Evolutionary conservation across 441 rosid genomes (phyloP), one percentile per base, ranked within the genome.

Genomic region (Daphne laureola): DNA sequence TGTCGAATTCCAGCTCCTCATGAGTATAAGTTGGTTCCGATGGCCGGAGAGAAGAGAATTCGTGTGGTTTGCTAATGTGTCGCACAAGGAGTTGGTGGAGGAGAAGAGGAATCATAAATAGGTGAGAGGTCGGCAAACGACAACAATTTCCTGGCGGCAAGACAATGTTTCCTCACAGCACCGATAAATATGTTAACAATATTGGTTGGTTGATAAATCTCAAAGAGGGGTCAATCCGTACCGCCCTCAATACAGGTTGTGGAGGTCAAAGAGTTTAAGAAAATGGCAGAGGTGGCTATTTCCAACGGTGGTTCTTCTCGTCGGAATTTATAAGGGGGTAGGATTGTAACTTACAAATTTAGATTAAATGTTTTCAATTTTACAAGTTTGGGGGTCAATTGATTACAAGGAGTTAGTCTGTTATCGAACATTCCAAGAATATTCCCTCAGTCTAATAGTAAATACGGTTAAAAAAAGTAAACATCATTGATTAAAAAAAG

Each of bases 111-210:
- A 65, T 16, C 83, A 80, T 67, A 80, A 77, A 47, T 80, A 83
- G 83, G 71, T 80, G 35, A 72, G 69, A 17, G 43, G 70, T 68
- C 57, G 74, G 74, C 0, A 78, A 77, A 45, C 79, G 81, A 61
- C 71, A 77, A 58, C 65, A 71, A 51, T 80, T 80, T 54, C 83
- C 86, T 2, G 86, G 86, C 5, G 86, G 86, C 14, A 83, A 83
- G 25, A 77, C 86, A 49, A 80, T 78, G 86, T 80, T 80, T 43
- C 81, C 86, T 11, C 66, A 55, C 47, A 83, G 86, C 12, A 83
- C 86, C 35, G 69, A 69, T 31, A 79, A 77, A 4, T 80, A 80
- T 17, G 73, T 77, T 47, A 72, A 80, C 12, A 78, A 80, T 23
- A 80, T 80, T 40, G 86, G 74, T 35, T 63, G 66, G 69, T 56